Percentiles rank a stretch among this genome's conserved stretches.
Conservation (phyloP, 2,329 filamentous ascomycete genomes). For the Cladosporium sp. region DNA sequence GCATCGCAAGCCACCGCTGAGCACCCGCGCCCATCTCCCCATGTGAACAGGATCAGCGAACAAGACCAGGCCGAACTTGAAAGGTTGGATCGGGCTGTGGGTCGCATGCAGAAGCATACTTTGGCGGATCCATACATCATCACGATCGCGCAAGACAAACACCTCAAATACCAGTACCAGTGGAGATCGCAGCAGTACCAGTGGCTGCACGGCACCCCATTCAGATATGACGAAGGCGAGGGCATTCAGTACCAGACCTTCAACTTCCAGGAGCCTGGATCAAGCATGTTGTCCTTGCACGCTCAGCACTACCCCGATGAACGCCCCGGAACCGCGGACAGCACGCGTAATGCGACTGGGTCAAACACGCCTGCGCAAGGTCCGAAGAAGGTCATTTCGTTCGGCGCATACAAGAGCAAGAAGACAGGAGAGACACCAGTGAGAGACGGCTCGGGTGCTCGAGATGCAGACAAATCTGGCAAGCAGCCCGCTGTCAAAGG, state of each 20-base stretch:
- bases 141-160: conserved; percentile 47
- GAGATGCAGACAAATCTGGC: conserved; percentile 22
- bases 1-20: conserved; percentile 16
- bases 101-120: conserved; percentile 47
- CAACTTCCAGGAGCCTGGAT: conserved; percentile 57
- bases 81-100: conserved; percentile 44
- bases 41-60: conserved; percentile 22
- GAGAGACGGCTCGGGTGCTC: conserved; percentile 9
- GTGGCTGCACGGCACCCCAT: conserved; percentile 54
- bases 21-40: conserved; percentile 3
- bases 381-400: conserved; percentile 63
- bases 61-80: conserved; percentile 40
- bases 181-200: conserved; percentile 42
- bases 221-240: conserved; percentile 56
- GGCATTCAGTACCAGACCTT: conserved; percentile 65
- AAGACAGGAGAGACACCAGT: conserved; percentile 43
- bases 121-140: conserved; percentile 50
- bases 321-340: conserved; percentile 37
- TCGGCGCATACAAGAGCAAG: conserved; percentile 64
- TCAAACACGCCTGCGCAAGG: conserved; percentile 24
- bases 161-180: conserved; percentile 44
- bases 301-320: conserved; percentile 31
- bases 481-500: conserved; percentile 37
- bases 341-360: conserved; percentile 17
- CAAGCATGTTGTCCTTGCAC: conserved; percentile 34